Evolutionary conservation across 139 green algal genomes (phyloP), one percentile per base, ranked within the genome.

Genomic region (Diplosphaera chodatii): DNA sequence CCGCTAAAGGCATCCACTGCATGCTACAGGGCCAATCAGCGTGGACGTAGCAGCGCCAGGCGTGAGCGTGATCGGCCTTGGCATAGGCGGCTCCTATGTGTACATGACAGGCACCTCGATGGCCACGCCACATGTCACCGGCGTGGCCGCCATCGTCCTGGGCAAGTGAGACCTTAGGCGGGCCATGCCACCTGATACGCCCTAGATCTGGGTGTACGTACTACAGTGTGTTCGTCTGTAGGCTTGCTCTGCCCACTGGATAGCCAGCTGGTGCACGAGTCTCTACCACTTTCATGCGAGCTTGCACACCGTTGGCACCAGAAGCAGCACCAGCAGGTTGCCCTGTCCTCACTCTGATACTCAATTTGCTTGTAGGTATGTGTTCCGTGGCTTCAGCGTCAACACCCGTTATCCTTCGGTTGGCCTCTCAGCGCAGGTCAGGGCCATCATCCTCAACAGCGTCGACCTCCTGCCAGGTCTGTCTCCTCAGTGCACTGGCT

Each of bases 111-210:
- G 75, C 55, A 80, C 75, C 22, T 76, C 69, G 31, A 80, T 80
- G 75, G 69, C 75, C 55, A 80, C 75, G 32, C 75, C 75, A n/a
- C 75, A 80, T 70, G 75, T 80, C 3, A n/a, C 75, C 6, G 75
- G 75, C 27, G 33, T 37, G 18, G 75, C 75, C 8, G 69, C 75
- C 5, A 66, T 80, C 22, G 30, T 80, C 21, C 75, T 80, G 1
- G 59, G 32, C 21, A 63, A 68, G 69, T 74, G 59, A 56, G 68
- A n/a, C n/a, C n/a, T n/a, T n/a, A n/a, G n/a, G n/a, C n/a, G n/a
- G n/a, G n/a, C n/a, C n/a, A n/a, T n/a, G n/a, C n/a, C n/a, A n/a
- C n/a, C n/a, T n/a, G n/a, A n/a, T n/a, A n/a, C n/a, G n/a, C n/a
- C n/a, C n/a, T n/a, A n/a, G n/a, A n/a, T n/a, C n/a, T n/a, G n/a